Evolutionary conservation across 2,329 filamentous ascomycete species (phyloP).

Genomic region (Elsinoe necatrix): DNA sequence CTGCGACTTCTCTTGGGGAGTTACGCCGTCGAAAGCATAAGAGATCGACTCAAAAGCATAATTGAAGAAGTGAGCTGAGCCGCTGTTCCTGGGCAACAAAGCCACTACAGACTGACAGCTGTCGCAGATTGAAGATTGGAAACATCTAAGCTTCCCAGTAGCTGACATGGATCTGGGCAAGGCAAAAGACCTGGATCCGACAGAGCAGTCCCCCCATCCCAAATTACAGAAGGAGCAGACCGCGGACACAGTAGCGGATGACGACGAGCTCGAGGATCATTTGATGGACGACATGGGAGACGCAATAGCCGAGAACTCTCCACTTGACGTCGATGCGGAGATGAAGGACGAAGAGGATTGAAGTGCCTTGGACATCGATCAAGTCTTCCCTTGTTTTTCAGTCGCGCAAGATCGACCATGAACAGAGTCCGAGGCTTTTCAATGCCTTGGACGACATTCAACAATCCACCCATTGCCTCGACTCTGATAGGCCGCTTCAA

Average conservation of each 20-base stretch:
- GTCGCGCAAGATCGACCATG: too few relatives aligned
- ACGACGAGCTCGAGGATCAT: conserved; percentile 5
- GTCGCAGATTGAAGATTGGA: conserved; percentile 33
- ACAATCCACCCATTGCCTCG: neutral
- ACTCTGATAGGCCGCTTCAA: neutral
- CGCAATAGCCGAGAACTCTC: neutral
- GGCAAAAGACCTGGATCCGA: conserved; percentile 19
- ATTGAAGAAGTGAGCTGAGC: conserved; percentile 66
- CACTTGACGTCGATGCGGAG: conserved; percentile 18
- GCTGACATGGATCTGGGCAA: conserved; percentile 24
- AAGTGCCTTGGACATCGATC: neutral
- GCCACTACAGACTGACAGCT: neutral
- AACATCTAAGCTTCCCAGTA: conserved; percentile 31
- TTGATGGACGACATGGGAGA: neutral
- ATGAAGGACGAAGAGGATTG: conserved; percentile 18
- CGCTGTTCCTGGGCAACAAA: conserved; percentile 12
- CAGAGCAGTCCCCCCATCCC: conserved; percentile 15
- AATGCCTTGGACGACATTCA: neutral
- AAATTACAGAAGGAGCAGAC: conserved; percentile 10
- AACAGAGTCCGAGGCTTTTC: too few relatives aligned
- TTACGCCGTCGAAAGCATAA: conserved; percentile 91
- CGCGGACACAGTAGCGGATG: neutral
- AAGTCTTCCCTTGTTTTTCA: neutral
- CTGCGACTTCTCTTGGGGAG: conserved; percentile 77
- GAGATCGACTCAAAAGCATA: conserved; percentile 78